Base-by-base conservation (phyloP, 1,139 yeast genomes). In the Kurtzmaniella quercitrusa region DNA sequence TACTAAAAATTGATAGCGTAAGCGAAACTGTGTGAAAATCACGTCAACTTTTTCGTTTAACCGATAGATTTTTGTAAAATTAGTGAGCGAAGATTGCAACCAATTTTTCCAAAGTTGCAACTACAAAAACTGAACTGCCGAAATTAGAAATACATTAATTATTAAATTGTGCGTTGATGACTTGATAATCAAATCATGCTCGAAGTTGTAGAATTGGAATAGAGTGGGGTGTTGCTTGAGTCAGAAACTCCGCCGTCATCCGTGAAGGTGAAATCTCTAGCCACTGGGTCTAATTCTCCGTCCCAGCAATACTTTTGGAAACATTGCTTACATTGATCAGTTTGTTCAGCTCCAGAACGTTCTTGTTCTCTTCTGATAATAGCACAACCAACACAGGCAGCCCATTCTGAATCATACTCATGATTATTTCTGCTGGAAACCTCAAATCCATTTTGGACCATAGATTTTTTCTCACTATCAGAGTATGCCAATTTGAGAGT, bases 321-420 rank as follows among this genome's bases (percentile, higher is more conserved):
- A 63, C 98, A 91, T 42, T 66, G 49, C 48, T 76, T 63, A 71
- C 97, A 91, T 58, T 85, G 89, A 2, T 76, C 81, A 6, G 89
- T 76, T 48, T 82, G 83, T 16, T 75, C 70, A 26, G 73, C 61
- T 28, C 84, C 83, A 40, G 74, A 65, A 55, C 95, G 76, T 66
- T 88, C 95, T 58, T 84, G 84, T 43, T 84, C 80, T 60, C 96
- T 80, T 63, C 88, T 84, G 45, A 89, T 72, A 42, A 89, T 79
- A 7, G 97, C 97, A 71, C 98, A 89, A 1, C 91, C 88, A 42
- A 89, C 77, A 71, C 97, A 89, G 6, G 84, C 76, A 42, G 78
- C 72, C 84, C 89, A 89, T 43, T 84, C 84, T 2, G 69, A 61
- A 55, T 86, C 95, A 36, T 83, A 66, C 4, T 96, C 85, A 36